These are phyloP conservation scores for Daldinia caldariorum DNA, from an alignment of 495 filamentous ascomycete species.

Conservation along the genomic window DNA sequence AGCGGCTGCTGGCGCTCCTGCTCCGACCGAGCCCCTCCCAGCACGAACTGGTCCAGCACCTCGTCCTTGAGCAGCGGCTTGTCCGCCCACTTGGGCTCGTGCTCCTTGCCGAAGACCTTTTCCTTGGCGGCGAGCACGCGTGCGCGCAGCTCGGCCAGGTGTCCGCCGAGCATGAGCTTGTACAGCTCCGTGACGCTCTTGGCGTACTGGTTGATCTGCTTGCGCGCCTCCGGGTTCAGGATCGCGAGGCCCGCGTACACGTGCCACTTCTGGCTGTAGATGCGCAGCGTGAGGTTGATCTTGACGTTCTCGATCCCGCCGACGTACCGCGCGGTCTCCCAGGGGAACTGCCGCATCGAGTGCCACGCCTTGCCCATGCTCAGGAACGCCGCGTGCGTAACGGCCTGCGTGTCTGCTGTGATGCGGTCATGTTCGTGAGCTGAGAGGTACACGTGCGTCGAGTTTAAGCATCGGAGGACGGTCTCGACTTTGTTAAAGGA, in stretches of 20 bases:
- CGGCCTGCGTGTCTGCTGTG: slow-evolving; percentile 97
- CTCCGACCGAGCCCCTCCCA: slow-evolving; percentile 65
- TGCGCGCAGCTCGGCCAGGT: slow-evolving; percentile 78
- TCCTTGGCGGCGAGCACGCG: slow-evolving; percentile 81
- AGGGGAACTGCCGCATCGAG: slow-evolving; percentile 91
- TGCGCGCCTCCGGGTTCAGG: slow-evolving; percentile 88
- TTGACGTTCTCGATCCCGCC: slow-evolving; percentile 99
- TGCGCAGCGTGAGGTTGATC: slow-evolving; percentile 95
- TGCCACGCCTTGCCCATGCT: slow-evolving; percentile 98
- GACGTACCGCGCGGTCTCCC: slow-evolving; percentile 91
- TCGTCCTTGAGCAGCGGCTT: slow-evolving; percentile 80
- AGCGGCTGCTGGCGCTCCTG: slow-evolving; percentile 56
- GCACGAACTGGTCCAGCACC: slow-evolving; percentile 85
- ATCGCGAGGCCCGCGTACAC: slow-evolving; percentile 98
- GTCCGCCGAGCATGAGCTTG: slow-evolving; percentile 92
- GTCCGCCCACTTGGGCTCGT: slow-evolving; percentile 59
- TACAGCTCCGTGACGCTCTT: slow-evolving; percentile 91
- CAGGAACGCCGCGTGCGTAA: slow-evolving; percentile 96
- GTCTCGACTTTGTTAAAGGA: slow-evolving; percentile 80
- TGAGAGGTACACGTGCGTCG: slow-evolving; percentile 84
- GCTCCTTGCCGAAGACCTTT: slow-evolving; percentile 75
- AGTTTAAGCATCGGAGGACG: slow-evolving; percentile 82
- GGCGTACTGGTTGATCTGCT: slow-evolving; percentile 94
- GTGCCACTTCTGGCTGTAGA: slow-evolving; percentile 99
- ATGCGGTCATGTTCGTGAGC: slow-evolving; percentile 93